Conservation (phyloP, 1,139 yeast species). For the Diutina sp. region DNA sequence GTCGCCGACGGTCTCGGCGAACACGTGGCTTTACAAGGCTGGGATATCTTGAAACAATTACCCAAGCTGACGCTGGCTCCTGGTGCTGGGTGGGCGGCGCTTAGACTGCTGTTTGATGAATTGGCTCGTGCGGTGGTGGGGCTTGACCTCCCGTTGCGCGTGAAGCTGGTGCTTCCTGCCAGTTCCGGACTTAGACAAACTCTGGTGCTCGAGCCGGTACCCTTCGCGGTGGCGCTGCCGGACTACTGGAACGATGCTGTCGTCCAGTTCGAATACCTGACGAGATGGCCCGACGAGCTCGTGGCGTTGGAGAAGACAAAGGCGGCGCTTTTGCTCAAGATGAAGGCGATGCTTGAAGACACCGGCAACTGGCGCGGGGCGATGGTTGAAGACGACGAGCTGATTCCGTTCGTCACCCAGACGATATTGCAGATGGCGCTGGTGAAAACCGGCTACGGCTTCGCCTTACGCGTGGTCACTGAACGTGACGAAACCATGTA, state of each 20-base stretch:
- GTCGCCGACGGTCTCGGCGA: not conserved
- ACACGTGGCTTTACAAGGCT: not conserved
- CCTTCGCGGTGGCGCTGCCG: constrained; percentile 65
- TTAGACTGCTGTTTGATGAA: constrained; percentile 55
- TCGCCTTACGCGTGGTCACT: constrained; percentile 57
- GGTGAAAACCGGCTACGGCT: constrained; percentile 83
- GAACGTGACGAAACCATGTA: constrained; percentile 74
- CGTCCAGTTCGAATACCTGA: constrained; percentile 77
- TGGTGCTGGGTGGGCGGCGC: constrained; percentile 12
- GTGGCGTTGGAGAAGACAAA: constrained; percentile 79
- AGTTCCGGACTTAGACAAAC: constrained; percentile 64
- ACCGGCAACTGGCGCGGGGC: constrained; percentile 19
- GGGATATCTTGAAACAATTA: not conserved
- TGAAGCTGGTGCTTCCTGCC: constrained; percentile 63
- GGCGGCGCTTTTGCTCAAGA: constrained; percentile 72
- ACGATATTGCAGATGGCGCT: constrained; percentile 50
- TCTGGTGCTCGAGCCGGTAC: constrained; percentile 67
- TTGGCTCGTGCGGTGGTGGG: constrained; percentile 40
- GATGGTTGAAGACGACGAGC: constrained; percentile 44
- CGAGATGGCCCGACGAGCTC: constrained; percentile 93
- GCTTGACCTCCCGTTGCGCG: constrained; percentile 55
- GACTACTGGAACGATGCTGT: constrained; percentile 74
- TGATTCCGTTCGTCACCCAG: constrained; percentile 52
- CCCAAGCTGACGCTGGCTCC: not conserved
- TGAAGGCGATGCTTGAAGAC: constrained; percentile 45